A percentile compares a stretch with the other conserved stretches of the same genome.
Evolutionary conservation across 2,329 filamentous ascomycete species (phyloP).

Genomic region (Aspergillus hiratsukae): DNA sequence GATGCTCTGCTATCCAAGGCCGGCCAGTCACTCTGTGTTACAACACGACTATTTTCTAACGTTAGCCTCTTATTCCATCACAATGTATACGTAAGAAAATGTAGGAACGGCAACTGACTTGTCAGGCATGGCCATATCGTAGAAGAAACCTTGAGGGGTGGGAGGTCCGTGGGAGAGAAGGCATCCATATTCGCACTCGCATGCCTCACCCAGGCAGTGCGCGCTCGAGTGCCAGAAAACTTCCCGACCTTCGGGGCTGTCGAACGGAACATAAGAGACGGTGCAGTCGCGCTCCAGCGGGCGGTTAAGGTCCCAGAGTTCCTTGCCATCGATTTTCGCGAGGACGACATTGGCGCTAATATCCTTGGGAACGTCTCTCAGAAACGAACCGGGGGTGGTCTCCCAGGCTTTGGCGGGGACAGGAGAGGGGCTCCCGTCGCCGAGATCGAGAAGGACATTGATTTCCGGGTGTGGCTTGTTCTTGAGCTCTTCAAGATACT

Average conservation of each 20-base stretch:
- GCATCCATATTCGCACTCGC: conserved; percentile 85
- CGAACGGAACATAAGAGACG: conserved; percentile 80
- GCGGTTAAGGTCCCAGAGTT: conserved; percentile 88
- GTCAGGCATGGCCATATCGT: conserved; percentile 84
- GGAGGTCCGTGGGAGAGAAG: conserved; percentile 91
- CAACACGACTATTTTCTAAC: conserved; percentile 48
- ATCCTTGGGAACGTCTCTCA: conserved; percentile 79
- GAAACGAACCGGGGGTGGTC: conserved; percentile 76
- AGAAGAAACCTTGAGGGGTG: conserved; percentile 90
- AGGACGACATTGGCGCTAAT: conserved; percentile 79
- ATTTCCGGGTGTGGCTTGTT: conserved; percentile 45
- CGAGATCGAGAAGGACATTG: conserved; percentile 46
- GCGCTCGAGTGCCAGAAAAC: conserved; percentile 98
- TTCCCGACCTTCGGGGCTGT: conserved; percentile 71
- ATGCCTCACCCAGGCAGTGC: conserved; percentile 92
- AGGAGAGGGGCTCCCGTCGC: conserved; percentile 36
- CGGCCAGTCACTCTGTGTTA: conserved; percentile 76
- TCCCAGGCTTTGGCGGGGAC: conserved; percentile 75
- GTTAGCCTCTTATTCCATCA: conserved; percentile 13
- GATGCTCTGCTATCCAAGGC: conserved; percentile 74
- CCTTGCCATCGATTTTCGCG: conserved; percentile 70
- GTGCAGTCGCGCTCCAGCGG: conserved; percentile 84
- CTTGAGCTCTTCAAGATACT: conserved; percentile 71
- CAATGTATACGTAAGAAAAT: neutral
- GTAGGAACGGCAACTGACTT: conserved; percentile 41